Base-by-base conservation (phyloP, 1,284 basidiomycete species). In the Austroboletus novae-zelandiae region DNA sequence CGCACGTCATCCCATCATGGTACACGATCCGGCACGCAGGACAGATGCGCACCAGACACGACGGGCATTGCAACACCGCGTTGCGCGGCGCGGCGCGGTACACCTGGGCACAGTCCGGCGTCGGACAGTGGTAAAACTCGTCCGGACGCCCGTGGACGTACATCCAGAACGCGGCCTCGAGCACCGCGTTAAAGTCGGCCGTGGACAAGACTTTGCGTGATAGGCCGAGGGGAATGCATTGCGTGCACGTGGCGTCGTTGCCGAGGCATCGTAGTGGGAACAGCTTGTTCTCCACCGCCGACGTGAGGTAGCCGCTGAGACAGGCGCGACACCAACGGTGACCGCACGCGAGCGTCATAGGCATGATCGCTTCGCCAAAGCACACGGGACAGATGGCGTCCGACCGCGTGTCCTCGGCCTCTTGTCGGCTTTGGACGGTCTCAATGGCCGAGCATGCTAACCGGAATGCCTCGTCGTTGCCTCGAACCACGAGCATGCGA, bases 211-310 rank as follows among this genome's bases (percentile, higher is more conserved):
- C 54, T 30, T 71, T 66, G 18, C 75, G 75, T 4, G 81, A 80
- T 15, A 74, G 60, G 9, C 60, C 53, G 14, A 87, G 69, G 0
- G 85, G 73, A 15, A 90, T 78, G 15, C 58, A 68, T 39, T 76
- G 66, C 0, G 70, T 60, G 56, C 87, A 90, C 40, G 69, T 72
- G 0, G 76, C 81, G 7, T 79, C 76, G 52, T 77, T 67, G 9
- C 84, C 87, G 2, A 89, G 73, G 56, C 87, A 90, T 9, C 64
- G 74, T 14, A 90, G 60, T 0, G 88, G 87, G 71, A 89, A 90
- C n/a, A 67, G 66, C 41, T 74, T 77, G 59, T 75, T 80, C 40
- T 82, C 78, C 18, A 76, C 64, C 1, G 84, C 72, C 2, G 84
- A 75, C 2, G 67, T 60, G 15, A 89, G 69, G 61, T 86, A 89